Base-by-base conservation (phyloP, 331 rosid genomes). In the Malus hybrid region DNA sequence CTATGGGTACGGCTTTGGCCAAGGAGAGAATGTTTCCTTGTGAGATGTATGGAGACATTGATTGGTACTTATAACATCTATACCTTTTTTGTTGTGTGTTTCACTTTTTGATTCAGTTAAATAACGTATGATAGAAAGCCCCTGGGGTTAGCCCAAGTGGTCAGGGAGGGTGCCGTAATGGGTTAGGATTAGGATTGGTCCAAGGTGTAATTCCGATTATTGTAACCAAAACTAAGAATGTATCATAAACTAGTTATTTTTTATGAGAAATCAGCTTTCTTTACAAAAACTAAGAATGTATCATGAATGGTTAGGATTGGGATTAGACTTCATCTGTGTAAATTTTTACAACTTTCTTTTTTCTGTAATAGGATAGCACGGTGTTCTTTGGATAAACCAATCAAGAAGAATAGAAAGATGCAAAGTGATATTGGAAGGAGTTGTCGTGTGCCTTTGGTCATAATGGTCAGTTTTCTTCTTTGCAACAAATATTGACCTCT, bases 291-390 rank as follows among this genome's bases (percentile, higher is more conserved):
- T 0, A 34, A 34, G 39, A 34, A 34, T 7, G 39, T 34, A 34
- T 7, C 39, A 34, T 34, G 39, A 34, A 34, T 34, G 39, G 39
- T 34, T 34, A 34, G 39, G 39, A 34, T 34, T 34, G 39, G 39
- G 39, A 34, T 34, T 34, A 34, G 39, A 61, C n/a, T 73, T 65
- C 33, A 29, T 66, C 65, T 29, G 57, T 54, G 28, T 81, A 57
- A 52, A 61, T 73, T 39, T 9, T 39, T 39, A 9, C 29, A 10
- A 15, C 18, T 5, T 52, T 52, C 48, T 10, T 72, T 78, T 74
- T 79, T 83, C 32, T 57, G 69, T 83, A 75, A 73, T 71, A 93
- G 98, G 86, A 91, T 93, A 52, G 83, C 89, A 57, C 84, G 69
- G 8, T 76, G 70, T 72, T 76, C 59, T 57, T 84, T 91, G 77